A percentile compares a stretch with the other conserved stretches of the same genome.
phyloP scores from a whole-genome alignment of 2,329 filamentous ascomycete species.

The Colletotrichum higginsianum region DNA sequence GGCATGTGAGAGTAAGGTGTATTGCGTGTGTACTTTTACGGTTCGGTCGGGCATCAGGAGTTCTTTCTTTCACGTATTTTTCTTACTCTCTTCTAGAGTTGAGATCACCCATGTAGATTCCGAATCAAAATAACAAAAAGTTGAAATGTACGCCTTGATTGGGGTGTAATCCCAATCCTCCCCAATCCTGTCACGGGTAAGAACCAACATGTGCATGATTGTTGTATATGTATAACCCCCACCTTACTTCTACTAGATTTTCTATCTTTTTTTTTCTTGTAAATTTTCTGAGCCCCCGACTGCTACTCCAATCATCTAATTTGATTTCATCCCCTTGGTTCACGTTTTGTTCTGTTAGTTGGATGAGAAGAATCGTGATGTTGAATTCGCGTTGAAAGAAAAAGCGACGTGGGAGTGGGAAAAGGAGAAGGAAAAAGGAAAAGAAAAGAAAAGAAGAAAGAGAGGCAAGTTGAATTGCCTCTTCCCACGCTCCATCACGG shows the following conservation, averaged over 20 bases:
- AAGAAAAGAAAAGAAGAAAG: neutral
- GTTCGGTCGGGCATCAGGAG: slow-evolving; percentile 4
- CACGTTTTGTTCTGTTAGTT: neutral
- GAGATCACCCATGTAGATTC: slow-evolving; percentile 7
- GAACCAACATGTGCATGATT: neutral
- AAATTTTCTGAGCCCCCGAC: too few relatives aligned
- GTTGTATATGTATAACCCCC: neutral
- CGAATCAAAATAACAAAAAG: neutral
- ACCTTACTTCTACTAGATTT: neutral
- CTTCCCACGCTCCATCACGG: neutral
- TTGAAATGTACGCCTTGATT: neutral
- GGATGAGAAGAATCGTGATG: slow-evolving; percentile 30
- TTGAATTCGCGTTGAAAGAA: slow-evolving; percentile 42
- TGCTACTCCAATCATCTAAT: neutral
- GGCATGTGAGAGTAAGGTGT: slow-evolving; percentile 1
- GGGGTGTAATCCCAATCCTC: neutral
- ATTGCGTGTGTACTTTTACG: slow-evolving; percentile 12
- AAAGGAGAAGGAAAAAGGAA: neutral
- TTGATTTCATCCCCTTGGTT: neutral
- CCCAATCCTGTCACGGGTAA: neutral
- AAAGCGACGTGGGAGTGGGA: neutral
- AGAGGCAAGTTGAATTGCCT: slow-evolving; percentile 39
- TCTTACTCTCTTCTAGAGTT: neutral
- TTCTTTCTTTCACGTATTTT: neutral
- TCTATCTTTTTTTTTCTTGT: neutral